Evolutionary conservation across 2,329 filamentous ascomycete species (phyloP), one percentile per base, ranked within the genome.

Genomic region (Zymoseptoria ardabiliae): DNA sequence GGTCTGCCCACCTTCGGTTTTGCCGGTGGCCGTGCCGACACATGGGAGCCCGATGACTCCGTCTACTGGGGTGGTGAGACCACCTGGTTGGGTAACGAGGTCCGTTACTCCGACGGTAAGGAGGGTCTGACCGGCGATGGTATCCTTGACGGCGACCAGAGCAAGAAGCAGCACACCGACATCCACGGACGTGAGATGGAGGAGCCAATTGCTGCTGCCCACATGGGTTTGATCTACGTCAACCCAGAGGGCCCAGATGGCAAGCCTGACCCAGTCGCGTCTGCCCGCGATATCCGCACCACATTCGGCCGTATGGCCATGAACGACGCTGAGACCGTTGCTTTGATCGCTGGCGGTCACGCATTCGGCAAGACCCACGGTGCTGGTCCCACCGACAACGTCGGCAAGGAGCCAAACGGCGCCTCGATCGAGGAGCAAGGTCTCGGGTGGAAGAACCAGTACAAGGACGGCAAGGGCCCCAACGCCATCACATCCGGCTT

Each of bases 351-450:
- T 48, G 89, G 89, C 70, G 89, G 89, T 48, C 89, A 92, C 79
- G 81, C 84, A 23, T 90, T 92, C 67, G 89, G 89, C 69, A 92
- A 92, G 82, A 90, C 88, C 0, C 89, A 92, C 74, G 89, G 89
- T 67, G 88, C 89, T 30, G 88, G 76, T 58, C 77, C 84, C 17
- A 76, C 80, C 19, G 81, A 82, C 63, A 81, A 90, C 67, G 80
- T 90, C 54, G 87, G 86, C 57, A 74, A 78, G 19, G 89, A 89
- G 73, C 89, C 89, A 20, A 81, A 85, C 68, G 86, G 77, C 11
- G 86, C 87, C 57, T 72, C 74, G 49, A 74, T 92, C 30, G 83
- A 87, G 68, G 72, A 82, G 63, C 86, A 90, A 71, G 89, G 89
- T 62, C 75, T 92, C 10, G 89, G 89, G 66, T 92, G 89, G 89